Conservation (phyloP, 257 asterid genomes). For the Hygrophila difformis region DNA sequence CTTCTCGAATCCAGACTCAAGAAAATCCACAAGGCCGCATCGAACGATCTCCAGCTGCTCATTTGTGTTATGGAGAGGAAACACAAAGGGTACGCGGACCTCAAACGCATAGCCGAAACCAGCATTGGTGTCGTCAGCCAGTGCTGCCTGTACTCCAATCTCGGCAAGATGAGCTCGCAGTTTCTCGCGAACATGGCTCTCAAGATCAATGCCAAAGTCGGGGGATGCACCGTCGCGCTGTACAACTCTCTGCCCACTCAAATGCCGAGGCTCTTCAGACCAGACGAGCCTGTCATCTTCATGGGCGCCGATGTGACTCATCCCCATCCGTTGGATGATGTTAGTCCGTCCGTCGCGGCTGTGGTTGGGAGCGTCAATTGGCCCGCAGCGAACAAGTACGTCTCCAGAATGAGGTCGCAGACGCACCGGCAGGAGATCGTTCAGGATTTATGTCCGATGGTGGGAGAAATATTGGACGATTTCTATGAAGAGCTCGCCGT, state of each 20-base stretch:
- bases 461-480: slow-evolving; percentile 61
- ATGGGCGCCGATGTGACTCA: slow-evolving; percentile 99
- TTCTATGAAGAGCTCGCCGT: slow-evolving; percentile 39
- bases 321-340: slow-evolving; percentile 89
- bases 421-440: slow-evolving; percentile 85
- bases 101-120: slow-evolving; percentile 88
- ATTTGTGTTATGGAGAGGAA: slow-evolving; percentile 91
- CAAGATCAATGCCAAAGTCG: slow-evolving; percentile 90
- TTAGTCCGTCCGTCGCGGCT: slow-evolving; percentile 88
- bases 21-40: slow-evolving; percentile 49
- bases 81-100: slow-evolving; percentile 90
- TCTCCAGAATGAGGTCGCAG: slow-evolving; percentile 86
- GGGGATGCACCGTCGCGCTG: slow-evolving; percentile 88
- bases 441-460: slow-evolving; percentile 64
- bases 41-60: slow-evolving; percentile 67
- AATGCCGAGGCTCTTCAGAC: slow-evolving; percentile 62
- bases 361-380: slow-evolving; percentile 91
- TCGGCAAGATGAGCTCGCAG: slow-evolving; percentile 54
- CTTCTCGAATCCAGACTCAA: slow-evolving; percentile 67
- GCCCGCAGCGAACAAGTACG: slow-evolving; percentile 86
- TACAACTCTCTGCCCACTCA: slow-evolving; percentile 63
- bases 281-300: slow-evolving; percentile 65
- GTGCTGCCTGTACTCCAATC: slow-evolving; percentile 77
- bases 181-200: slow-evolving; percentile 84
- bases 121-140: slow-evolving; percentile 72